Evolutionary conservation across 73 alveolate genomes (phyloP), one percentile per base, ranked within the genome.

Genomic region (Loxodes magnus): DNA sequence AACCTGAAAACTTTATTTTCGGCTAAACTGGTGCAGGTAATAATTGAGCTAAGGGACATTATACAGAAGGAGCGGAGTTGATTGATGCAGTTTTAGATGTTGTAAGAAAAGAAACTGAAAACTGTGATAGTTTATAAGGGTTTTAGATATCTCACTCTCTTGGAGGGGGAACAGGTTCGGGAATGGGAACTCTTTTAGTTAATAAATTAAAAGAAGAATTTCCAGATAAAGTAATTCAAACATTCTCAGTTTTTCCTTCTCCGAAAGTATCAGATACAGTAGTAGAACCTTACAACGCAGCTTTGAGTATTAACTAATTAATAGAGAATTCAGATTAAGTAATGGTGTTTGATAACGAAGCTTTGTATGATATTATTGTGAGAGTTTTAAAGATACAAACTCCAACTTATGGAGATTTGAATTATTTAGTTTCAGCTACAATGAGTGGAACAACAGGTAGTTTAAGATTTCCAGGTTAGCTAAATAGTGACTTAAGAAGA

Each of bases 31-130:
- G 96, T 28, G 95, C 96, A 2, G 99, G 99, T 26, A 90, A 90
- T 81, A 93, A 93, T 75, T 93, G 99, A 97, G 99, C 99, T 55
- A 93, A 93, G 84, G 99, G 98, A 48, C 97, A 88, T 64, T 88
- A 87, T 71, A 92, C 97, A 67, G 98, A 89, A 74, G 96, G 96
- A 33, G 95, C 94, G 43, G 95, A 89, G 55, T 73, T 89, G 56
- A 85, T 87, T 60, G 97, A 87, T 59, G 67, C 93, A 23, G 96
- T 82, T 21, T 69, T 90, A 65, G 98, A 88, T 55, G 92, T 76
- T 30, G 93, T 85, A 51, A 75, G 98, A 71, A 80, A 82, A 71
- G 95, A 84, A 78, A 84, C 93, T 37, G 98, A 89, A 63, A 89
- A 88, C 33, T 80, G 95, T 50, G 98, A 89, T 69, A 79, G 96